Base-by-base conservation (phyloP, 768 basidiomycete genomes). In the Candolleomyces efflorescens region DNA sequence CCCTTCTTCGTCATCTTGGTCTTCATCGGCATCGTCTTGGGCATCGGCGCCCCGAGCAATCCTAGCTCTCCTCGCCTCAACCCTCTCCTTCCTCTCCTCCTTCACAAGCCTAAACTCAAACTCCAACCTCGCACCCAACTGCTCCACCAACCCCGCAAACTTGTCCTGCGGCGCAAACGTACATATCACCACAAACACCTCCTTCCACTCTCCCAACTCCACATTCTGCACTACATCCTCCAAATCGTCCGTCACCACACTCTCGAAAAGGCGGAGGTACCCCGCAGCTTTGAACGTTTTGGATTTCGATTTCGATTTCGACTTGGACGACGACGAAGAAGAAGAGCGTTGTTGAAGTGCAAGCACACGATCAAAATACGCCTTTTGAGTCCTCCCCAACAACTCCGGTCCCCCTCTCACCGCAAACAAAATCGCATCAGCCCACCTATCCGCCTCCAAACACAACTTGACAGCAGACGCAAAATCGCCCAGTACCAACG, bases 401-500 rank as follows among this genome's bases (percentile, higher is more conserved):
- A 98, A 85, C 27, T 92, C 93, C 0, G 87, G 81, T 0, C 94
- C 94, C 17, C 95, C 96, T 60, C 90, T 88, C 17, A 90, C 94
- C 27, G 97, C 93, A 12, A 98, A 83, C 12, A 99, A 79, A 53
- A 98, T 89, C 0, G 97, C 97, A 66, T 99, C 97, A 0, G 97
- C 95, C 64, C 85, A 98, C 27, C 95, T 83, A 52, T 94, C 90
- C 0, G 87, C 83, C 0, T 92, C 89, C 15, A 98, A 79, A 69
- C 95, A 97, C 1, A 98, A 78, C 2, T 90, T 86, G 17, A 98
- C 97, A 1, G 97, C 96, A 15, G 86, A 89, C 64, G 84, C 82
- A 62, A 98, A 98, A 70, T 99, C 95, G n/a, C 97, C 96, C 10
- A 98, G 78, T 2, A 99, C 93, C 39, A 98, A 80, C 2, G 96